These are phyloP conservation scores for Trypanosoma vivax DNA, from an alignment of 208 protist genomes.

Conservation along the genomic window DNA sequence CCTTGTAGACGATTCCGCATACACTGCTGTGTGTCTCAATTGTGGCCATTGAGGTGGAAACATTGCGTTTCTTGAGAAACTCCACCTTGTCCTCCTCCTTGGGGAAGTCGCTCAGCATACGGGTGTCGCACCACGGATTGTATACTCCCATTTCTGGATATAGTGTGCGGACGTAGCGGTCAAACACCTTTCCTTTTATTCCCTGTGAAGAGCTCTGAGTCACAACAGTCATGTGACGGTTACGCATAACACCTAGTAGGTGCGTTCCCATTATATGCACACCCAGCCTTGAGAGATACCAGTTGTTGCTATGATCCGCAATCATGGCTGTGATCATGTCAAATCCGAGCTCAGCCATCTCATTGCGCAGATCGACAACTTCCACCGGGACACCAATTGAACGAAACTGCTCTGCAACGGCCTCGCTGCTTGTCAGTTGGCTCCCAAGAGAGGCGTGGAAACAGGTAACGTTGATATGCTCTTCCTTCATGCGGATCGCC, in stretches of 20 bases:
- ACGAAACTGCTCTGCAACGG: conserved; percentile 72
- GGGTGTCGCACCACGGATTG: conserved; percentile 85
- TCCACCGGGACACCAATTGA: conserved; percentile 68
- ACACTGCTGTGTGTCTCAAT: conserved; percentile 80
- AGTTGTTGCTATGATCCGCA: conserved; percentile 78
- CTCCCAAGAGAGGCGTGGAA: conserved; percentile 89
- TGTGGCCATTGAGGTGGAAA: conserved; percentile 48
- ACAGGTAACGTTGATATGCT: conserved; percentile 76
- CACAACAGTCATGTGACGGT: conserved; percentile 76
- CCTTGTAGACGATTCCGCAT: conserved; percentile 80
- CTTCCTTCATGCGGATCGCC: conserved; percentile 68
- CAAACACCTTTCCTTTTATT: conserved; percentile 84
- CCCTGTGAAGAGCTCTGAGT: conserved; percentile 82
- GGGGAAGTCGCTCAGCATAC: conserved; percentile 78
- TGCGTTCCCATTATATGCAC: conserved; percentile 80
- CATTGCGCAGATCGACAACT: conserved; percentile 84
- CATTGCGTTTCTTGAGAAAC: conserved; percentile 66
- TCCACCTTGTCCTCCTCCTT: conserved; percentile 67
- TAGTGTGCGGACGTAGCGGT: conserved; percentile 82
- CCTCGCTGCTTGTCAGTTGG: conserved; percentile 47
- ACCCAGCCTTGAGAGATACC: conserved; percentile 80
- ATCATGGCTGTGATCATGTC: conserved; percentile 85
- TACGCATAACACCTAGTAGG: conserved; percentile 69
- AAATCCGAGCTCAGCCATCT: conserved; percentile 79
- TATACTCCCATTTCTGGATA: conserved; percentile 84